Evolutionary conservation across 2,329 filamentous ascomycete genomes (phyloP).

Genomic region (Apiospora saccharicola): DNA sequence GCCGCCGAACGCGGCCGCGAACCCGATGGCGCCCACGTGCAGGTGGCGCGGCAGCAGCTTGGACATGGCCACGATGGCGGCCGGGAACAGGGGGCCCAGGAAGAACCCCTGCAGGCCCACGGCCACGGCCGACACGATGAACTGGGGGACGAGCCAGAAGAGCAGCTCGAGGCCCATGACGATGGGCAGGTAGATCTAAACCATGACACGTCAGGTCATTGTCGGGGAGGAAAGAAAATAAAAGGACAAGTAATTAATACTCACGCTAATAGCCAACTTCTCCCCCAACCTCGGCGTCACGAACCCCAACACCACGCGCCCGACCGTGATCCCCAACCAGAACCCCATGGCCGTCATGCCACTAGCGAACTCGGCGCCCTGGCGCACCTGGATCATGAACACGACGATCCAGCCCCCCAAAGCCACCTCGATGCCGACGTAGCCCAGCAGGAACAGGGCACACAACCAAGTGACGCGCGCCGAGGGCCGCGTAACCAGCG

Average conservation of each 20-base stretch:
- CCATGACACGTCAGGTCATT: conserved; percentile 24
- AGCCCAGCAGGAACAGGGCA: conserved; percentile 75
- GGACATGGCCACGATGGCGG: conserved; percentile 73
- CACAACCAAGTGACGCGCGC: conserved; percentile 72
- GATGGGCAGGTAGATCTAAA: conserved; percentile 67
- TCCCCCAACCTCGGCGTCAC: conserved; percentile 76
- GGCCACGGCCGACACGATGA: conserved; percentile 76
- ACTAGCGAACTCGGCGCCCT: conserved; percentile 71
- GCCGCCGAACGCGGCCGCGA: conserved; percentile 78
- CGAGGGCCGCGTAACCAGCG: conserved; percentile 51
- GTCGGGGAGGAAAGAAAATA: not conserved
- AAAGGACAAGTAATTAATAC: conserved; percentile 1
- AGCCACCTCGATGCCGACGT: conserved; percentile 79
- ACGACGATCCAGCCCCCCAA: conserved; percentile 85
- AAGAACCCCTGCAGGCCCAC: conserved; percentile 80
- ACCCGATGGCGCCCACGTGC: conserved; percentile 81
- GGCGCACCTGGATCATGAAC: conserved; percentile 80
- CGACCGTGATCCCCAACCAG: conserved; percentile 81
- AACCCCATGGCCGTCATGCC: conserved; percentile 82
- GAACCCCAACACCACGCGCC: conserved; percentile 75
- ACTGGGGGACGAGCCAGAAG: conserved; percentile 83
- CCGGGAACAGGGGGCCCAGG: conserved; percentile 79
- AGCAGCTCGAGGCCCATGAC: conserved; percentile 73
- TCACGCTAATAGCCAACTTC: conserved; percentile 63
- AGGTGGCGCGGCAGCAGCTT: conserved; percentile 73